Evolutionary conservation across 2,329 filamentous ascomycete genomes (phyloP), one percentile per base, ranked within the genome.

Genomic region (Aspergillus fructus): DNA sequence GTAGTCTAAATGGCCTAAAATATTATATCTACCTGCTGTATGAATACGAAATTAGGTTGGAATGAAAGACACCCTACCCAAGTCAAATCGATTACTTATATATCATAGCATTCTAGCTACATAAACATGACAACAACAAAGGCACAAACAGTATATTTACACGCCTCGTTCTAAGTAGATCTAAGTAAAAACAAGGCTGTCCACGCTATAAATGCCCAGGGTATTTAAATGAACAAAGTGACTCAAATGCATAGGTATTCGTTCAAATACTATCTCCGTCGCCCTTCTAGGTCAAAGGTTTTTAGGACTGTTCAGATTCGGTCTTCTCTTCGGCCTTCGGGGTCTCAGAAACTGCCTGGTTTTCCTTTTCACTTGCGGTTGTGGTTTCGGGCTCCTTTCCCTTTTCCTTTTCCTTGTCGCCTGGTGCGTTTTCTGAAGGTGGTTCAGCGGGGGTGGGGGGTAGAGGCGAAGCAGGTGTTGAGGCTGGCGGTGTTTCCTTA

Each of bases 401-500:
- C 11, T 63, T 59, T 53, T 60, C 58, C 8, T 30, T 30, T 30
- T 30, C 27, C 27, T 30, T 30, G 3, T 30, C 27, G 27, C 27
- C 45, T 39, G 30, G 24, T 33, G 49, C 13, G 55, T 27, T 19
- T 15, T 47, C 45, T 24, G 9, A 54, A 56, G 6, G 39, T 43
- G 11, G 49, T 30, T 30, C 27, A 33, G 23, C n/a, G 24, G 24
- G 33, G 27, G 5, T 43, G 39, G 39, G 19, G 17, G 49, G 24
- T 21, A 66, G 61, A 7, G 71, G 68, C 5, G 65, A 49, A 33
- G 62, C 34, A 7, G 59, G 49, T 30, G 65, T 64, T 7, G 34
- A 54, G 12, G 60, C 55, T 4, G 56, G 56, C 11, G 64, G 59
- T 15, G 59, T 66, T 21, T 68, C 66, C 37, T 66, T 64, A 3